Evolutionary conservation across 169 alveolate genomes (phyloP).

Genomic region (Babesia bovis): DNA sequence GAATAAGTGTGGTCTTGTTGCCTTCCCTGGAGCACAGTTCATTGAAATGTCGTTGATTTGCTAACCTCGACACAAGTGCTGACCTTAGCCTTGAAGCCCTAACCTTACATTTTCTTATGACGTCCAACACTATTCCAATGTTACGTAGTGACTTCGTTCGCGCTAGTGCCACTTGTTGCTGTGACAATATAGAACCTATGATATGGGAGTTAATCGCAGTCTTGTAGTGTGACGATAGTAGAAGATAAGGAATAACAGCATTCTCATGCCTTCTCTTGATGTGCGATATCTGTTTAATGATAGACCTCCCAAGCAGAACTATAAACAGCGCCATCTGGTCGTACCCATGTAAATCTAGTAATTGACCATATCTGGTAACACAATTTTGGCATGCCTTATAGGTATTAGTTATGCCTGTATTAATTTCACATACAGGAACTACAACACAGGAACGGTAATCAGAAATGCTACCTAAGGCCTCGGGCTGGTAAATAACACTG

Average conservation of each 20-base stretch:
- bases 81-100: not conserved
- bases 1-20: not conserved
- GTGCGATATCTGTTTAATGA: constrained; percentile 16
- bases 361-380: constrained; percentile 18
- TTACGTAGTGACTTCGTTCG: constrained; percentile 32
- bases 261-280: constrained; percentile 33
- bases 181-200: constrained; percentile 12
- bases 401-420: not conserved
- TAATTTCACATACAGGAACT: constrained; percentile 48
- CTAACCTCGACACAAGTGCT: constrained; percentile 14
- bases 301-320: constrained; percentile 48
- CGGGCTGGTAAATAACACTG: not conserved
- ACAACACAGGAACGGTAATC: too few species aligned
- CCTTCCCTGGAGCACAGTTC: constrained; percentile 19
- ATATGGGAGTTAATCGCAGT: constrained; percentile 40
- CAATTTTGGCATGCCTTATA: constrained; percentile 23
- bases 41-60: constrained; percentile 18
- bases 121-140: constrained; percentile 42
- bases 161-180: constrained; percentile 4
- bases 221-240: constrained; percentile 25
- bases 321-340: constrained; percentile 46
- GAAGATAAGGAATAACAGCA: constrained; percentile 25
- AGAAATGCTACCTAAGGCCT: not conserved
- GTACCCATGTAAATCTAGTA: constrained; percentile 28
- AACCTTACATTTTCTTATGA: constrained; percentile 29